Conservation (phyloP, 108 stramenopile species). For the Nitzschia sp. region DNA sequence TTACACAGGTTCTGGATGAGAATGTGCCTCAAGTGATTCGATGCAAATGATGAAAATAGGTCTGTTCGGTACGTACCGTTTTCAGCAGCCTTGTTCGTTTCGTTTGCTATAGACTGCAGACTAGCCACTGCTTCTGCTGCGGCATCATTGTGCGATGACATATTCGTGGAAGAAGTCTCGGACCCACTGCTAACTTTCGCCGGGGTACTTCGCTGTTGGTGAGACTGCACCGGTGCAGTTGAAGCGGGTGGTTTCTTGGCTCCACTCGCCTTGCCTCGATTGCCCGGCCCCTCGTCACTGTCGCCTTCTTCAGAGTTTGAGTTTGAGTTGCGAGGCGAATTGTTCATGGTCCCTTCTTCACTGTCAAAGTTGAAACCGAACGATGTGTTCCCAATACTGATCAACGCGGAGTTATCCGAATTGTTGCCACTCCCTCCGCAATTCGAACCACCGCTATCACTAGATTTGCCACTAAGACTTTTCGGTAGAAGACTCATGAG, state of each 20-base stretch:
- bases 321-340: constrained; percentile 21
- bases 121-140: constrained; percentile 35
- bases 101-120: constrained; percentile 36
- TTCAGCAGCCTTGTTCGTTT: constrained; percentile 8
- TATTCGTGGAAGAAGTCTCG: not conserved
- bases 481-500: constrained; percentile 10
- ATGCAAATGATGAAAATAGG: too few species aligned
- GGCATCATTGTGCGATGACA: constrained; percentile 31
- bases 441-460: constrained; percentile 21
- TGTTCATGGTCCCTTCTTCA: constrained; percentile 41
- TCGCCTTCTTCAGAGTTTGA: constrained; percentile 28
- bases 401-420: constrained; percentile 63
- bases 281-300: constrained; percentile 18
- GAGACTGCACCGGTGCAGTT: not conserved
- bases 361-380: constrained; percentile 80
- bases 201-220: not conserved
- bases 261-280: not conserved
- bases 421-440: constrained; percentile 60
- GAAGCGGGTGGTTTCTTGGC: too few species aligned
- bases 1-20: constrained; percentile 1
- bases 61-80: constrained; percentile 21
- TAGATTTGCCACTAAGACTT: not conserved
- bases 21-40: too few species aligned
- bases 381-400: constrained; percentile 61
- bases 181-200: constrained; percentile 2